These are phyloP conservation scores for Diaporthe eres DNA, from an alignment of 2,329 filamentous ascomycete genomes.

Conservation along the genomic window DNA sequence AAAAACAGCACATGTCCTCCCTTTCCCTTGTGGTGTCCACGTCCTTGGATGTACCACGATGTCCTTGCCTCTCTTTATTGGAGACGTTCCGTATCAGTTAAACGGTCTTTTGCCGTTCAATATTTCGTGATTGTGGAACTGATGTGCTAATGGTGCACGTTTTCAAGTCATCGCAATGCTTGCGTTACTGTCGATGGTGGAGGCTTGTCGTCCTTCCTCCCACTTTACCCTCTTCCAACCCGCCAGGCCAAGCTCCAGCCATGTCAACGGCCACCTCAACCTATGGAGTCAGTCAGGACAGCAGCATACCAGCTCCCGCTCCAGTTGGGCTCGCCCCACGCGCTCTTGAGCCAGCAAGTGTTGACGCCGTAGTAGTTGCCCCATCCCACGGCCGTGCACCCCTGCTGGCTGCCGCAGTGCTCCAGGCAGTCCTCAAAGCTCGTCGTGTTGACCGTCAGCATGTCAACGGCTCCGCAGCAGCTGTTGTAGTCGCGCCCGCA, in stretches of 20 bases:
- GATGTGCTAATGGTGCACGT: neutral
- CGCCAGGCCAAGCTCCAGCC: neutral
- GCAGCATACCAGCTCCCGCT: constrained; percentile 51
- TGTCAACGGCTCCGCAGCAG: constrained; percentile 48
- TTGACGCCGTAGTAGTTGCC: constrained; percentile 48
- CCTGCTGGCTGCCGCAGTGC: constrained; percentile 47
- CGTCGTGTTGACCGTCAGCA: constrained; percentile 45
- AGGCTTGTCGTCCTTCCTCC: neutral
- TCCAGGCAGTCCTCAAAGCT: constrained; percentile 52
- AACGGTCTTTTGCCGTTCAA: neutral
- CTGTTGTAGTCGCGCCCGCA: constrained; percentile 55
- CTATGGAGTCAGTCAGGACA: constrained; percentile 45
- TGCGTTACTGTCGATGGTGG: neutral
- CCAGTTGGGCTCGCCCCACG: constrained; percentile 47
- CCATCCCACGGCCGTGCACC: constrained; percentile 54
- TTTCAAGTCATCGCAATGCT: neutral
- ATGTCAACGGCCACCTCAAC: neutral
- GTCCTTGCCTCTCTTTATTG: neutral
- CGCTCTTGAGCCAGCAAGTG: constrained; percentile 55
- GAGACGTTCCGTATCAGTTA: neutral
- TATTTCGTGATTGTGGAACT: neutral
- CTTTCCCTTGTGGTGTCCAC: neutral
- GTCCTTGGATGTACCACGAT: neutral
- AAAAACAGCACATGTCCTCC: neutral
- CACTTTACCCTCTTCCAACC: neutral